A percentile compares a stretch with the other conserved stretches of the same genome.
These are phyloP conservation scores for Dissophora ornata DNA, from an alignment of 192 early-diverging fungal genomes.

Conservation along the genomic window DNA sequence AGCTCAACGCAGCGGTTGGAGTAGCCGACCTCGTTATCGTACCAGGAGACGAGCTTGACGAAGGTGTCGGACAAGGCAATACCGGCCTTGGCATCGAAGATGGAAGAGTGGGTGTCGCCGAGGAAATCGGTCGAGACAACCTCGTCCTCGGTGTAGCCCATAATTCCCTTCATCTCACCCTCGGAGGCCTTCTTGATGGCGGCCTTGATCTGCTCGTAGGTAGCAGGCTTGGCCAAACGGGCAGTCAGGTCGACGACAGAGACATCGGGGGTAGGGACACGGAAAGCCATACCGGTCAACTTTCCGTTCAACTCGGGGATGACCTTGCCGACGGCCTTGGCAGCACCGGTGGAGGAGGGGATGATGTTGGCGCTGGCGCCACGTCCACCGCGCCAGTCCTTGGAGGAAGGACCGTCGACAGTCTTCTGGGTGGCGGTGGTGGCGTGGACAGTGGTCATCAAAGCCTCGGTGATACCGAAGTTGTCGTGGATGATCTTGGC, in stretches of 20 bases:
- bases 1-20: conserved; percentile 92
- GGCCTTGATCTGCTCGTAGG: conserved; percentile 90
- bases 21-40: conserved; percentile 95
- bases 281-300: conserved; percentile 99
- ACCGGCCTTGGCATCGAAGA: conserved; percentile 97
- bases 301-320: conserved; percentile 94
- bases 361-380: conserved; percentile 97
- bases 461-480: conserved; percentile 95
- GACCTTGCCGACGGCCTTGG: conserved; percentile 99
- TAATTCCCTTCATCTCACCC: conserved; percentile 84
- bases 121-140: conserved; percentile 96
- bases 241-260: conserved; percentile 98
- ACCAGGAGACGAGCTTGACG: conserved; percentile 97
- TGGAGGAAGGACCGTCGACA: conserved; percentile 96
- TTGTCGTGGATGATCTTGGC: conserved; percentile 97
- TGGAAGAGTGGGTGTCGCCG: conserved; percentile 91
- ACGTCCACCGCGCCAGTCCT: conserved; percentile 98
- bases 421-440: conserved; percentile 99
- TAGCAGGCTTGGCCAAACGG: conserved; percentile 89
- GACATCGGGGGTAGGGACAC: conserved; percentile 93
- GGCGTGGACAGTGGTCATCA: conserved; percentile 99
- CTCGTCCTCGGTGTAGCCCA: conserved; percentile 94
- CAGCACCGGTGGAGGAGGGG: conserved; percentile 97
- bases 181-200: conserved; percentile 91
- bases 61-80: conserved; percentile 98